Base-by-base conservation (phyloP, 495 filamentous ascomycete species). In the Penicillium bialowiezense region DNA sequence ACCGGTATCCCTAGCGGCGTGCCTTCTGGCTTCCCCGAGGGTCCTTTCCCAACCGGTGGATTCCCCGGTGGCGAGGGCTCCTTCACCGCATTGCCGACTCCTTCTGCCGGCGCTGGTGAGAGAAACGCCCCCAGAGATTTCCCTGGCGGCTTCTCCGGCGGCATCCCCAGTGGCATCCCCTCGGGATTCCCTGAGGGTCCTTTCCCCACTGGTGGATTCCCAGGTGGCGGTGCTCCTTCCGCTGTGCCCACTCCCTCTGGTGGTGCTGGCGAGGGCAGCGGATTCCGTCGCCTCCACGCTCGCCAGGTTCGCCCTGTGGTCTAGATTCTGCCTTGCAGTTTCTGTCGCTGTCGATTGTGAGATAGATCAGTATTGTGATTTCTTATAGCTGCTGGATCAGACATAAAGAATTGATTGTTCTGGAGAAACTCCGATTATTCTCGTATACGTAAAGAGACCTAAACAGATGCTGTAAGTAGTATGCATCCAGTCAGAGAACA, bases 281-380 rank as follows among this genome's bases (percentile, higher is more conserved):
- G 18, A 18, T 62, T 64, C 36, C 29, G 56, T 28, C 65, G 63
- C 18, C 20, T 58, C 17, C 65, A 69, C 31, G 58, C 63, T 35
- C 65, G 65, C 41, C 63, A 67, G 41, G 48, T 68, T 42, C 57
- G 45, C 8, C 57, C 57, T 32, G 24, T 63, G 41, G 44, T 39
- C 23, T 66, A 62, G 37, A 54, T 32, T 34, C 17, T 26, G 37
- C 34, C 35, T 44, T 37, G 19, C 29, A 43, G 47, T 21, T 46
- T 47, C 43, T 21, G 15, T 44, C 34, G 44, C 29, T 55, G 50
- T 33, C 26, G 24, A 29, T 28, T 60, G 39, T 56, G 45, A 45
- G 31, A 40, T 45, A 56, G 44, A 34, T 50, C 40, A 52, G 37
- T 41, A 7, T 39, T 50, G 38, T 43, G n/a, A 44, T 19, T 47